Percentiles rank a stretch among this genome's conserved stretches.
These are phyloP conservation scores for Plasmodium relictum DNA, from an alignment of 169 alveolate genomes.

Conservation along the genomic window DNA sequence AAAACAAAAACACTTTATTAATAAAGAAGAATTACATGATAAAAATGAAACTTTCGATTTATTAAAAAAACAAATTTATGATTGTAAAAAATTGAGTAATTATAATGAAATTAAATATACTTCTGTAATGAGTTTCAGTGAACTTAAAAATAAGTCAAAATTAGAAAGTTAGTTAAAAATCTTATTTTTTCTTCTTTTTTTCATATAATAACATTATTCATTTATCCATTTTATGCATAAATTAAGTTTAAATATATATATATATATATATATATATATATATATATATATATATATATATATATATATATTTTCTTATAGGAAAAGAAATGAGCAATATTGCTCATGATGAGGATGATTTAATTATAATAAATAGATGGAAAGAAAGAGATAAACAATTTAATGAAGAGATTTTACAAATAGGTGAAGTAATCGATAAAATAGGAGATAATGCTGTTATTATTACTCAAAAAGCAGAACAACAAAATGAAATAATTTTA, in stretches of 20 bases:
- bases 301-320: conserved; percentile 9
- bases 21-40: conserved; percentile 42
- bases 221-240: too few relatives aligned
- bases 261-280: neutral
- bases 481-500: conserved; percentile 64
- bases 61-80: conserved; percentile 48
- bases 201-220: neutral
- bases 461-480: conserved; percentile 52
- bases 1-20: conserved; percentile 26
- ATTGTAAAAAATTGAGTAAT: conserved; percentile 62
- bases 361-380: conserved; percentile 82
- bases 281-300: neutral
- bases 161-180: conserved; percentile 32
- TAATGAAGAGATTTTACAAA: conserved; percentile 83
- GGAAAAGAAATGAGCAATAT: conserved; percentile 73
- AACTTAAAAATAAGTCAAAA: conserved; percentile 32
- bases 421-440: conserved; percentile 86
- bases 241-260: neutral
- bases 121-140: conserved; percentile 9
- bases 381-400: conserved; percentile 81
- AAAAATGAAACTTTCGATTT: conserved; percentile 42
- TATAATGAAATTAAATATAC: conserved; percentile 45
- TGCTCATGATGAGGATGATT: conserved; percentile 77
- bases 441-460: conserved; percentile 79
- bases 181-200: neutral